Evolutionary conservation across 148 eudicot species (phyloP).

Genomic region (Mesembryanthemum crystallinum): DNA sequence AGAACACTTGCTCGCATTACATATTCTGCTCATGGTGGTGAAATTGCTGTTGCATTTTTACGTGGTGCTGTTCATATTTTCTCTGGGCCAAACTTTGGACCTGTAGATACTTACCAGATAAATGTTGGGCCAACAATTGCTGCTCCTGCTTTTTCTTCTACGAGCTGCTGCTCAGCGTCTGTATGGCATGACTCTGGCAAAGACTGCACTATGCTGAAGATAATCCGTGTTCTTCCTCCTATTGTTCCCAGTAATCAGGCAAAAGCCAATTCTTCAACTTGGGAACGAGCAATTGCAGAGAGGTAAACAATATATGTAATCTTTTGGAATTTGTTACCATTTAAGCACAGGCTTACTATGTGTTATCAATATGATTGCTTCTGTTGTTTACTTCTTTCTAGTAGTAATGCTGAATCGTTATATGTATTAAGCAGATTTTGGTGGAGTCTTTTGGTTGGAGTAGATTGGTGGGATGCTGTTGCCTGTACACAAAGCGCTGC

Average conservation of each 20-base stretch:
- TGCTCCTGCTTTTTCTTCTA: conserved; percentile 96
- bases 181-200: conserved; percentile 84
- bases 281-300: conserved; percentile 99
- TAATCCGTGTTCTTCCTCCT: conserved; percentile 93
- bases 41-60: conserved; percentile 92
- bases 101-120: conserved; percentile 88
- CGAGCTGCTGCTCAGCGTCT: conserved; percentile 96
- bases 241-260: conserved; percentile 68
- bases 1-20: conserved; percentile 94
- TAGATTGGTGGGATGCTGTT: conserved; percentile 99
- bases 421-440: conserved; percentile 62
- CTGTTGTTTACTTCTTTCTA: not conserved
- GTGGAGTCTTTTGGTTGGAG: conserved; percentile 99
- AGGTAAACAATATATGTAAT: conserved; percentile 41
- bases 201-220: conserved; percentile 80
- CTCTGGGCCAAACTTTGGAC: conserved; percentile 73
- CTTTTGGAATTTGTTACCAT: not conserved
- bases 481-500: conserved; percentile 99
- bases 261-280: conserved; percentile 71
- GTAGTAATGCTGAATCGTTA: conserved; percentile 5
- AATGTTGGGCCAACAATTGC: conserved; percentile 92
- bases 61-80: conserved; percentile 89
- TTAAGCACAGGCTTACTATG: not conserved
- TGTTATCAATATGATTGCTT: not conserved
- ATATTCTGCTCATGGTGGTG: conserved; percentile 97